Percentiles rank a stretch among this genome's conserved stretches.
Conservation (phyloP, 306 rosid species). For the Begonia peltatifolia region DNA sequence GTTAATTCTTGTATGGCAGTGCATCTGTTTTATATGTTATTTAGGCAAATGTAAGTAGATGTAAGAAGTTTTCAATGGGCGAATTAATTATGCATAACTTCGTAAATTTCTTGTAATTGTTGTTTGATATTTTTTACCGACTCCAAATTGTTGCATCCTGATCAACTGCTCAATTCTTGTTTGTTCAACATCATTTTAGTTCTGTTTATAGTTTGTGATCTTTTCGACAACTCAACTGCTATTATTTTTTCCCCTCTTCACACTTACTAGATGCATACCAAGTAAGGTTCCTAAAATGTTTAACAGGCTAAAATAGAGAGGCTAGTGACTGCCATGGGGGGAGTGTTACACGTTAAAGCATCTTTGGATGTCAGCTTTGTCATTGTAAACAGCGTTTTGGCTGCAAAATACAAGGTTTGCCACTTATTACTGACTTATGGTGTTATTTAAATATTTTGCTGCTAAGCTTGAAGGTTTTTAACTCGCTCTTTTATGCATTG, state of each 20-base stretch:
- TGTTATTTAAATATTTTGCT: too few species aligned
- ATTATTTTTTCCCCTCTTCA: neutral
- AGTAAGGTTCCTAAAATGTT: constrained; percentile 5
- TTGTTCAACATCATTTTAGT: neutral
- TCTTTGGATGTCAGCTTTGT: constrained; percentile 69
- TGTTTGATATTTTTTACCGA: too few species aligned
- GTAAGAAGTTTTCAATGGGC: too few species aligned
- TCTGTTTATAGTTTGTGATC: neutral
- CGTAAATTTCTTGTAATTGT: too few species aligned
- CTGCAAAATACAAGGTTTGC: constrained; percentile 83
- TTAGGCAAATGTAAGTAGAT: too few species aligned
- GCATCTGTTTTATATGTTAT: too few species aligned
- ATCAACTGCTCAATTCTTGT: neutral
- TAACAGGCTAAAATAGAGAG: constrained; percentile 58
- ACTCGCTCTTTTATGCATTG: neutral
- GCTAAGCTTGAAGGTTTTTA: neutral
- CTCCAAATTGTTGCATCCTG: too few species aligned
- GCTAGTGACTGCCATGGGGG: constrained; percentile 83
- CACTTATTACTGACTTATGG: neutral
- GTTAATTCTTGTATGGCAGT: too few species aligned
- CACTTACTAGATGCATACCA: constrained; percentile 1
- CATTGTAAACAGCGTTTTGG: constrained; percentile 74
- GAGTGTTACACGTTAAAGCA: constrained; percentile 47
- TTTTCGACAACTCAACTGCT: constrained; percentile 3
- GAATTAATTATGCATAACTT: too few species aligned